These are phyloP conservation scores for Entrophospora sp. DNA, from an alignment of 192 early-diverging fungal genomes.

Conservation along the genomic window DNA sequence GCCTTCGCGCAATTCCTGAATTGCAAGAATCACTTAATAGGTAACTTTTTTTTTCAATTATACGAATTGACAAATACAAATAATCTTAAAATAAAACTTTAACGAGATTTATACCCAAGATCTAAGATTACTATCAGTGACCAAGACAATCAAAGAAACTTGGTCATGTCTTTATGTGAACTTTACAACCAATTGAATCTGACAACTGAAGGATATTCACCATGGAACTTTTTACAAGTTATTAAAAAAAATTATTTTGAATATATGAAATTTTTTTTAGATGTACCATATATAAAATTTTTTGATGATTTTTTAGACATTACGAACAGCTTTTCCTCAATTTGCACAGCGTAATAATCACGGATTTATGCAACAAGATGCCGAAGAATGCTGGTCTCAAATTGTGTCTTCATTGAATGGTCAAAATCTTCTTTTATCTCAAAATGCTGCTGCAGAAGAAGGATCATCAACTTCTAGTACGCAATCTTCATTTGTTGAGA, in stretches of 20 bases:
- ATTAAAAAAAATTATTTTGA: not conserved
- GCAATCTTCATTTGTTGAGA: conserved; percentile 68
- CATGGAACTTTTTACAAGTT: conserved; percentile 72
- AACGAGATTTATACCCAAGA: conserved; percentile 23
- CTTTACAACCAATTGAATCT: conserved; percentile 65
- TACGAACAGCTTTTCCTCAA: conserved; percentile 77
- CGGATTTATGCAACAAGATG: conserved; percentile 90
- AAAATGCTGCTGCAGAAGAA: not conserved
- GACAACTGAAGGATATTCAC: conserved; percentile 64
- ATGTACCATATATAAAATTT: not conserved
- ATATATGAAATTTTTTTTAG: not conserved
- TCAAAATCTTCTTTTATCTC: conserved; percentile 33
- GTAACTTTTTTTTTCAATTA: conserved; percentile 29
- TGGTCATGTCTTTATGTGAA: conserved; percentile 61
- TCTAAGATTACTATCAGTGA: conserved; percentile 36
- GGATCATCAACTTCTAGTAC: too few species aligned
- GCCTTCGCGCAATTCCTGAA: conserved; percentile 81
- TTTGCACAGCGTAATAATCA: conserved; percentile 72
- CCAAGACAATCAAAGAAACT: conserved; percentile 47
- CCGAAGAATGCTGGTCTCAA: conserved; percentile 95
- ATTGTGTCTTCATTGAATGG: conserved; percentile 63
- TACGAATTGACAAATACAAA: too few species aligned
- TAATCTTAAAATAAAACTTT: conserved; percentile 20
- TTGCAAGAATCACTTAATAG: conserved; percentile 53
- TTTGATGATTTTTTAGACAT: conserved; percentile 28